Evolutionary conservation across 371 early-diverging fungal genomes (phyloP).

Genomic region (Rhizomucor miehei): DNA sequence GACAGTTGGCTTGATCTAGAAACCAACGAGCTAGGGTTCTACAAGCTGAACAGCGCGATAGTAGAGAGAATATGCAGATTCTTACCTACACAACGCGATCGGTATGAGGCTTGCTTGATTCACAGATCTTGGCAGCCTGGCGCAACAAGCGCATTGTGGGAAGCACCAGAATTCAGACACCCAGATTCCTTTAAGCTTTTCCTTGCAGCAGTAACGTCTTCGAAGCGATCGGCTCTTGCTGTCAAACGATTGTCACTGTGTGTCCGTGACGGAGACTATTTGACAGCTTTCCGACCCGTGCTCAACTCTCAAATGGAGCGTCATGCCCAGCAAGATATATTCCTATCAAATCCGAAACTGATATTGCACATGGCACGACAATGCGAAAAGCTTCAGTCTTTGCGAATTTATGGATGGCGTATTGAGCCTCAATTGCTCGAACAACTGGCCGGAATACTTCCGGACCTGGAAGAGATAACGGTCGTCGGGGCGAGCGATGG

Average conservation of each 20-base stretch:
- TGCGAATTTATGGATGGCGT: constrained; percentile 41
- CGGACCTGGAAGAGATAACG: constrained; percentile 10
- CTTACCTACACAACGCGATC: constrained; percentile 22
- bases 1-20: too few species aligned
- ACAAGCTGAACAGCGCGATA: constrained; percentile 12
- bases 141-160: constrained; percentile 35
- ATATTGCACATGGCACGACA: constrained; percentile 14
- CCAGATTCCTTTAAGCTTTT: constrained; percentile 24
- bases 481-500: constrained; percentile 23
- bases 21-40: neutral
- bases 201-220: constrained; percentile 1
- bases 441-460: constrained; percentile 8
- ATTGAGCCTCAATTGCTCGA: constrained; percentile 22
- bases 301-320: constrained; percentile 14
- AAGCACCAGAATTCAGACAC: constrained; percentile 20
- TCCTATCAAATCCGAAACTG: constrained; percentile 16
- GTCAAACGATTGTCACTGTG: constrained; percentile 25
- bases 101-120: constrained; percentile 25
- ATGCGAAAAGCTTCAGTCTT: constrained; percentile 30
- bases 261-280: constrained; percentile 12
- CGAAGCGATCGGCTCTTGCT: constrained; percentile 20
- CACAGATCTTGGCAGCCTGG: constrained; percentile 28
- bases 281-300: constrained; percentile 19
- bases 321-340: constrained; percentile 2
- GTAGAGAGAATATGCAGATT: constrained; percentile 37